Evolutionary conservation across 1,284 basidiomycete genomes (phyloP), one percentile per base, ranked within the genome.

Genomic region (Microbotryum lychnidis-dioicae): DNA sequence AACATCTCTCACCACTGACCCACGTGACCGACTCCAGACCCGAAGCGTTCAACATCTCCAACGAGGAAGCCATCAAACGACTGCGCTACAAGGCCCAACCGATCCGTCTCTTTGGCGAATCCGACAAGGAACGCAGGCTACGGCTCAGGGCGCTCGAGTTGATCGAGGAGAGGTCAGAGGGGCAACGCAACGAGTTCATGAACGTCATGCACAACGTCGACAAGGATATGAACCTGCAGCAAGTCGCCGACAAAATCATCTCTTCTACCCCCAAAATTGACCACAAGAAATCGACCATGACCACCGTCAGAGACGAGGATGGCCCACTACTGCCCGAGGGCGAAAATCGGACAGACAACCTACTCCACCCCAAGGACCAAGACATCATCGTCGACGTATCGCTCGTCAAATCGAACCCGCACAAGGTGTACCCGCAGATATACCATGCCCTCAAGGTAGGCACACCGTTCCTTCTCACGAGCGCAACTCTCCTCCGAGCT

Each of bases 341-440:
- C 44, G 61, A 57, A 47, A 52, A 58, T 45, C 18, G 54, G 47
- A 27, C 55, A 60, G 20, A 31, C 3, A 58, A 29, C 23, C 60
- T 58, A 44, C 62, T 57, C 21, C 60, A 64, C 5, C 65, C 65
- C 10, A 73, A 74, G 62, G 73, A 75, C 55, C 73, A 77, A 14
- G 82, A 84, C 56, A 78, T 78, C 23, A 80, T 81, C 18, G 77
- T 93, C 59, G 90, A 96, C 74, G 76, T 97, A 31, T 79, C 77
- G 8, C 80, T 97, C 55, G 77, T 97, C 74, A 94, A 93, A 79
- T 85, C 83, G 23, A 89, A 97, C 74, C 88, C 91, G n/a, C 89
- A 93, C 77, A 96, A 89, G 76, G 79, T 98, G 27, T 97, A 99
- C 74, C 96, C 96, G 1, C 80, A 97, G 72, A 96, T 99, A 63